Base-by-base conservation (phyloP, 805 yeast genomes). In the Kazachstania kunashirensis region DNA sequence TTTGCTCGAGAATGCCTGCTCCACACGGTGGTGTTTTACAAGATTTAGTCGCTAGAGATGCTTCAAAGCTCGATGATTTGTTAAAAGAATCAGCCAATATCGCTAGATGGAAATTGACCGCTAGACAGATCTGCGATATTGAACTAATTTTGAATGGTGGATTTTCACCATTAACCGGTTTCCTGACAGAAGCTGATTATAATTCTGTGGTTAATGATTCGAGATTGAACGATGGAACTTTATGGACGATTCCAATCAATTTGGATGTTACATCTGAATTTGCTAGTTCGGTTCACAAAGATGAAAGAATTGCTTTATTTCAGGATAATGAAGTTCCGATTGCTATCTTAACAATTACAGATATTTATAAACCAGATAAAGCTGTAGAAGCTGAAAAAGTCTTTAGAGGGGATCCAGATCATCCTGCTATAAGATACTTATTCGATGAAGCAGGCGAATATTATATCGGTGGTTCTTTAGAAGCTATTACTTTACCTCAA, bases 371-470 rank as follows among this genome's bases (percentile, higher is more conserved):
- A 50, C 96, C 95, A 48, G 70, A 88, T 62, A 89, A 89, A 68
- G 53, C 65, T 39, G 57, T 58, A 14, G 97, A 88, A 67, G 96
- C 96, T 36, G 62, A 74, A 47, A 71, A 79, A 56, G 96, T 86
- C 20, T 89, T 85, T 66, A 77, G 96, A 59, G 97, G 96, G 44
- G 96, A 89, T 60, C 88, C 94, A 31, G 96, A 89, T 61, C 97
- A 88, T 63, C 96, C 96, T 15, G 96, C 96, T 10, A 69, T 83
- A 52, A 70, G 68, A 51, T 88, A 83, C 63, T 68, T 88, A 49
- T 55, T 62, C 53, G 77, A 82, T 43, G 67, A 70, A 35, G 88
- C 88, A 24, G 88, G 89, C 52, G 95, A 84, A 19, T 73, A 69
- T 53, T 86, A 88, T 63, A 66, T 88, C 36, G 97, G 97, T 55